Base-by-base conservation (phyloP, 2,329 filamentous ascomycete genomes). In the Diaporthe nobilis region DNA sequence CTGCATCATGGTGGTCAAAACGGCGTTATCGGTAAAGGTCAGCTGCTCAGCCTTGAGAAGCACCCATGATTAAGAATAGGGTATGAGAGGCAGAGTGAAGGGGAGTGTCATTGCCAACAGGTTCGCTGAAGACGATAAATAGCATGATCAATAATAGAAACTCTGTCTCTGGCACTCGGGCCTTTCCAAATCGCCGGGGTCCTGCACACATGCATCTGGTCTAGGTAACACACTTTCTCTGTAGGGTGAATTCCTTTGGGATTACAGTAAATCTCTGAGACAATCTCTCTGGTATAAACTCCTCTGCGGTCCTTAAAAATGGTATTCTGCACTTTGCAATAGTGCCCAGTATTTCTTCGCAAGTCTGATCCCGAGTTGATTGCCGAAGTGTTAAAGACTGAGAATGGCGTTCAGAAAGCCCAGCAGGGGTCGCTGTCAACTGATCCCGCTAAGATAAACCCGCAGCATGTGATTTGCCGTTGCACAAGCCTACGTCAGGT, bases 391-490 rank as follows among this genome's bases (percentile, higher is more conserved):
- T 5, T 22, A 12, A 9, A 44, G 20, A 39, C n/a, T 22, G 58
- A 42, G 37, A 44, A 28, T 63, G 15, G 25, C 4, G 22, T 15
- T 31, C 60, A 15, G 17, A 39, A 17, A 17, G 31, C 31, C 39
- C 31, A 28, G 31, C 63, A 53, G 42, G 47, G 47, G 49, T 42
- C 25, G 42, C 34, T 17, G 47, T 28, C 47, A 31, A 31, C 22
- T 42, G 65, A 70, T 70, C 13, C 49, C 65, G 49, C 65, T 70
- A 70, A 70, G 65, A 70, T 53, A 63, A 63, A 63, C 31, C 58
- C 22, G 71, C 34, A 28, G 61, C 72, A 58, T 74, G 42, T 74
- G 63, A 74, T 53, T 51, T 51, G 55, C 44, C 44, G 63, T 47
- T 25, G 22, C n/a, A 22, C 57, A 39, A 15, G 9, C 44, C 4